Percentiles rank a stretch among this genome's conserved stretches.
These are phyloP conservation scores for Dentipellis sp. DNA, from an alignment of 768 basidiomycete genomes.

Conservation along the genomic window DNA sequence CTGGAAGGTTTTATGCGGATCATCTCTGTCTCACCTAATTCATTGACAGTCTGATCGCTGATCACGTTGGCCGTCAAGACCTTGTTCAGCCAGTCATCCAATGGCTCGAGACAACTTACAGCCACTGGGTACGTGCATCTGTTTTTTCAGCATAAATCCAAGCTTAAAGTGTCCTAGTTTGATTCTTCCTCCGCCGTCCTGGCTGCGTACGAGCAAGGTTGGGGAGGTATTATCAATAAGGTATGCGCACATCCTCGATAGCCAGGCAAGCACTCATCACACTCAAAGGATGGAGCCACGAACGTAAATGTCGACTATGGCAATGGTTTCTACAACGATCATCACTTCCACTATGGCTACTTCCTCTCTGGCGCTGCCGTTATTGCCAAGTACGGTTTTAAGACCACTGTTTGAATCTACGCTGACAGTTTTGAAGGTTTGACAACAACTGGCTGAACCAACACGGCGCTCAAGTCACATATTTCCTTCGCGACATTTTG, in stretches of 20 bases:
- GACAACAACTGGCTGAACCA: constrained; percentile 20
- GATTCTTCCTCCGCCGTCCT: constrained; percentile 15
- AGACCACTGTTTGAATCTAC: no score
- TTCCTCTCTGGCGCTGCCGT: constrained; percentile 24
- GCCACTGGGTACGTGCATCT: constrained; percentile 18
- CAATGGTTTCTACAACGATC: constrained; percentile 29
- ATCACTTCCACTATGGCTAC: constrained; percentile 29
- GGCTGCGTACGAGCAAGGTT: constrained; percentile 26
- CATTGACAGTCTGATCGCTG: constrained; percentile 19
- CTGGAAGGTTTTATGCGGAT: neutral
- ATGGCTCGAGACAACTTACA: constrained; percentile 19
- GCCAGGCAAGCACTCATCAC: no score
- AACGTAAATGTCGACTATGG: constrained; percentile 21
- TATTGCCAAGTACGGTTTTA: constrained; percentile 19
- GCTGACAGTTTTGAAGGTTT: constrained; percentile 10
- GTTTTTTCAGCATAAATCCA: no score
- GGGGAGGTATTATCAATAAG: constrained; percentile 27
- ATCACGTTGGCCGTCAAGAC: constrained; percentile 23
- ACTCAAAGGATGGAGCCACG: no score
- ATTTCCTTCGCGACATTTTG: constrained; percentile 25
- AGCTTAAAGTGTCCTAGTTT: constrained; percentile 6
- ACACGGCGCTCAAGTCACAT: constrained; percentile 18
- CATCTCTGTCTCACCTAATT: neutral
- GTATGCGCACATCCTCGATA: neutral
- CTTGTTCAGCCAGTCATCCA: constrained; percentile 20